phyloP scores from a whole-genome alignment of 495 filamentous ascomycete genomes.

The Penicillium pancosmium region DNA sequence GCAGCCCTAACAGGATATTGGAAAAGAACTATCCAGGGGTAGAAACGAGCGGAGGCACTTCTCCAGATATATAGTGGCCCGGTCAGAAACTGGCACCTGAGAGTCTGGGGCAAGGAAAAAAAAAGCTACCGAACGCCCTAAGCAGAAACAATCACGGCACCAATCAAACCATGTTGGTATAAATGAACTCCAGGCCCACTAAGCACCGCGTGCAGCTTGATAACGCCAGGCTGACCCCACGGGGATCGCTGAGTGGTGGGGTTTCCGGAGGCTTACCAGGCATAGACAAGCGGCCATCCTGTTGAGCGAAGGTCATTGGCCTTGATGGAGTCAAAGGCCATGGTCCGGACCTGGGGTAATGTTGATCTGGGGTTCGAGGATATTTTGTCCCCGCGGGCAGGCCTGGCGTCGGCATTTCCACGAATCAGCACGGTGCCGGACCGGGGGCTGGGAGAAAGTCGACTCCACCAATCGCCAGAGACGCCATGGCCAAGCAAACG shows the following conservation, averaged over 20 bases:
- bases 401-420: slow-evolving; percentile 30
- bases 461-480: slow-evolving; percentile 40
- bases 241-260: slow-evolving; percentile 38
- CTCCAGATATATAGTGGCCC: slow-evolving; percentile 25
- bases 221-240: slow-evolving; percentile 16
- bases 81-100: neutral
- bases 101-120: neutral
- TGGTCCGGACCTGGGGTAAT: slow-evolving; percentile 25
- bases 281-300: slow-evolving; percentile 9
- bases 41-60: slow-evolving; percentile 11
- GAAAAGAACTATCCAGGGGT: slow-evolving; percentile 8
- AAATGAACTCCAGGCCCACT: slow-evolving; percentile 23
- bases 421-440: slow-evolving; percentile 32
- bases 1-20: slow-evolving; percentile 6
- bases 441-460: slow-evolving; percentile 22
- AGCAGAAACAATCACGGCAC: slow-evolving; percentile 17
- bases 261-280: slow-evolving; percentile 23
- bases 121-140: slow-evolving; percentile 15
- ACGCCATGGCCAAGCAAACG: neutral
- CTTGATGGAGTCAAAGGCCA: neutral
- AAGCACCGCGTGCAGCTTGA: slow-evolving; percentile 26
- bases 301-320: slow-evolving; percentile 17
- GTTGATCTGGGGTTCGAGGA: slow-evolving; percentile 44
- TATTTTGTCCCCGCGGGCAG: slow-evolving; percentile 32
- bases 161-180: slow-evolving; percentile 17